phyloP scores from a whole-genome alignment of 2,329 filamentous ascomycete genomes.

The Periconia macrospinosa region DNA sequence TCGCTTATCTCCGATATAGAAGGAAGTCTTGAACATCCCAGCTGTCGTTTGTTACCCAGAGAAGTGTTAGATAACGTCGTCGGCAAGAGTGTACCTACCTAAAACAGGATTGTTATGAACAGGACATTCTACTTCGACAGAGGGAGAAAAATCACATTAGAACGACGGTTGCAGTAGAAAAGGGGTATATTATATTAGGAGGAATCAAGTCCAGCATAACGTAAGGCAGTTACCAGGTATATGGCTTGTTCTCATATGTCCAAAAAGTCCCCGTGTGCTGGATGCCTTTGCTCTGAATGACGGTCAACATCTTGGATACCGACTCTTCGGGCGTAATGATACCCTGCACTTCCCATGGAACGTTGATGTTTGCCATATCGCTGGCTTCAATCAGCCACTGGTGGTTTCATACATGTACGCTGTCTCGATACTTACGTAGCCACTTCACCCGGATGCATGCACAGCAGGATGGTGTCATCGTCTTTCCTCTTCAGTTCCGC shows the following conservation, averaged over 20 bases:
- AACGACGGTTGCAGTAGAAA: no score
- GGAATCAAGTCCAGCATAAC: no score
- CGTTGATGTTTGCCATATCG: constrained; percentile 57
- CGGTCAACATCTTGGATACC: constrained; percentile 53
- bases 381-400: constrained; percentile 23
- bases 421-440: constrained; percentile 44
- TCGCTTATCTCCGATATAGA: no score
- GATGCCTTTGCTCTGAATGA: constrained; percentile 53
- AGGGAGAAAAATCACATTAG: no score
- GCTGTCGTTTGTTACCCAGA: no score
- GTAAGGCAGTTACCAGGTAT: constrained; percentile 27
- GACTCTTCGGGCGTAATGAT: constrained; percentile 55
- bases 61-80: no score
- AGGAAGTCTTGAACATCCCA: no score
- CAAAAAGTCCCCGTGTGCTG: constrained; percentile 59
- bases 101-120: no score
- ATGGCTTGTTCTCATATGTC: constrained; percentile 56
- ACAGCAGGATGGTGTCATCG: constrained; percentile 54
- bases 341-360: constrained; percentile 57
- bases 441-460: constrained; percentile 62
- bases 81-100: no score
- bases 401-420: background rate
- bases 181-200: no score
- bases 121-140: no score
- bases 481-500: constrained; percentile 57